A percentile compares a stretch with the other conserved stretches of the same genome.
Evolutionary conservation across 306 rosid genomes (phyloP).

Genomic region (Quillaja saponaria): DNA sequence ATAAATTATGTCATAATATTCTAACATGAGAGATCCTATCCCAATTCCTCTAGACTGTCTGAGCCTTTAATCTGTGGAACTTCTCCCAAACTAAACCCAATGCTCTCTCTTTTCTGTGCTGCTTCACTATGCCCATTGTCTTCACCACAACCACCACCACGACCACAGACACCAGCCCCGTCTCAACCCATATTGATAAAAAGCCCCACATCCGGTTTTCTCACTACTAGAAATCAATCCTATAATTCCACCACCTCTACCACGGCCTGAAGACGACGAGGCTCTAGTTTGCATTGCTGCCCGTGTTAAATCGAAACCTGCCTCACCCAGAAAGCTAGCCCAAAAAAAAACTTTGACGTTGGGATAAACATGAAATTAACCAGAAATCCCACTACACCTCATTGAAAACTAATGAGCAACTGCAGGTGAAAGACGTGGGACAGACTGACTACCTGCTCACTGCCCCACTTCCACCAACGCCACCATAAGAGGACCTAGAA

Average conservation of each 20-base stretch:
- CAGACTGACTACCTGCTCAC: constrained; percentile 53
- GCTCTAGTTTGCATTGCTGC: constrained; percentile 39
- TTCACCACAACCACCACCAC: constrained; percentile 42
- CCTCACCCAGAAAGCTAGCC: constrained; percentile 44
- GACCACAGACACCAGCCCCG: not conserved
- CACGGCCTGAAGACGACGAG: constrained; percentile 35
- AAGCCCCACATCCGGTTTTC: not conserved
- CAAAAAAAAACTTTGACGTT: too few species aligned
- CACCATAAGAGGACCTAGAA: constrained; percentile 39
- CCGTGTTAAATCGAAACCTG: constrained; percentile 38
- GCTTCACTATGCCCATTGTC: constrained; percentile 61
- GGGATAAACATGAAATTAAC: constrained; percentile 76
- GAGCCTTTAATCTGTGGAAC: too few species aligned
- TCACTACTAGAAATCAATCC: not conserved
- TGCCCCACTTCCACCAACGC: constrained; percentile 55
- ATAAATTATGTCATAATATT: too few species aligned
- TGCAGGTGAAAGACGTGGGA: constrained; percentile 33
- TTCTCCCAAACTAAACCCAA: too few species aligned
- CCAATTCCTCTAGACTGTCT: too few species aligned
- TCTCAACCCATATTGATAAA: not conserved
- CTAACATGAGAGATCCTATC: too few species aligned
- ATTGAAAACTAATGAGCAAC: constrained; percentile 62
- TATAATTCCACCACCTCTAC: not conserved
- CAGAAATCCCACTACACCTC: constrained; percentile 52
- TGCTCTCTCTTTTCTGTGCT: constrained; percentile 57